These are phyloP conservation scores for Xylaria polymorpha DNA, from an alignment of 2,329 filamentous ascomycete genomes.

Conservation along the genomic window DNA sequence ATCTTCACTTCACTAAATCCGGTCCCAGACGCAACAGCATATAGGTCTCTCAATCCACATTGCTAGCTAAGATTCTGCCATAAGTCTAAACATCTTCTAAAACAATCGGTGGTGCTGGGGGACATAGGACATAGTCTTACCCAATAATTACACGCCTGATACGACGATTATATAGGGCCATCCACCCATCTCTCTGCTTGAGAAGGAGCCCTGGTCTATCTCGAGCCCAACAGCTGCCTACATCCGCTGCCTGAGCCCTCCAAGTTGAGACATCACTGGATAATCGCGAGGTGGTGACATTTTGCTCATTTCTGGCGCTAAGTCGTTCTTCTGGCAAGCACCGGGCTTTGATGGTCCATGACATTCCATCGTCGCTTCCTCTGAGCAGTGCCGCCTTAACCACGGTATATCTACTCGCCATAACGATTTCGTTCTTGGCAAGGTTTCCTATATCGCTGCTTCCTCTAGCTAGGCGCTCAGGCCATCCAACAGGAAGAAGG, in stretches of 20 bases:
- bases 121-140: not conserved
- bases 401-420: not conserved
- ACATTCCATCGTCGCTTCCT: conserved; percentile 2
- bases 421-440: conserved; percentile 14
- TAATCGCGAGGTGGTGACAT: conserved; percentile 12
- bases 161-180: not conserved
- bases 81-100: not conserved
- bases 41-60: conserved; percentile 9
- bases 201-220: not conserved
- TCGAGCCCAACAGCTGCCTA: conserved; percentile 1
- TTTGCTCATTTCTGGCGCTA: not conserved
- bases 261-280: not conserved
- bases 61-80: not conserved
- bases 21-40: not conserved
- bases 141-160: not conserved
- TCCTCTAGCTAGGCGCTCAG: not conserved
- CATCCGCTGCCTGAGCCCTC: conserved; percentile 11
- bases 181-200: not conserved
- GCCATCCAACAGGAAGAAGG: conserved; percentile 15
- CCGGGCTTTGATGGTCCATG: not conserved
- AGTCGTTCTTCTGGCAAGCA: not conserved
- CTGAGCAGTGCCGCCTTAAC: not conserved
- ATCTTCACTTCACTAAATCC: conserved; percentile 9
- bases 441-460: conserved; percentile 13
- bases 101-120: not conserved